A percentile compares a stretch with the other conserved stretches of the same genome.
Evolutionary conservation across 148 eudicot genomes (phyloP).

Genomic region (Beta vulgaris): DNA sequence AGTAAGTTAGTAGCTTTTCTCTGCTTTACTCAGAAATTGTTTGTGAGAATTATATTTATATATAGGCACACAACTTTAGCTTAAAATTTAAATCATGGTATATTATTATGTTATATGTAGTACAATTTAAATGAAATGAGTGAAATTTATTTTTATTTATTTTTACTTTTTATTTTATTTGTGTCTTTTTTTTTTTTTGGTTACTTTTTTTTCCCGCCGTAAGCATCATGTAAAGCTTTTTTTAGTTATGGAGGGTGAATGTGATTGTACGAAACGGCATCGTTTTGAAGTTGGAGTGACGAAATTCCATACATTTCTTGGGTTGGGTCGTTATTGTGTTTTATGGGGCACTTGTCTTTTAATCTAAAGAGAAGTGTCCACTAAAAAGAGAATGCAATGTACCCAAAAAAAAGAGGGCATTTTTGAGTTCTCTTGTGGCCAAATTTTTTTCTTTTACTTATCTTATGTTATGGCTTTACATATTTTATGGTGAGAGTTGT

Average conservation of each 20-base stretch:
- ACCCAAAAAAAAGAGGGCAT: background rate
- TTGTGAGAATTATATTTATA: slow-evolving; percentile 15
- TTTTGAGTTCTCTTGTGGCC: slow-evolving; percentile 8
- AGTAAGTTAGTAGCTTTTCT: slow-evolving; percentile 6
- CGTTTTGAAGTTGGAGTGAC: slow-evolving; percentile 30
- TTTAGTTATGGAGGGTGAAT: slow-evolving; percentile 1
- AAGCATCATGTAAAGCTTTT: slow-evolving; percentile 22
- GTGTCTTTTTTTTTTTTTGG: background rate
- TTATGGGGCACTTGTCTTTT: slow-evolving; percentile 20
- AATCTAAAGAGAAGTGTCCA: slow-evolving; percentile 17
- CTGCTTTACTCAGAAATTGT: slow-evolving; percentile 18
- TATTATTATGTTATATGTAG: background rate
- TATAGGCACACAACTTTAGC: background rate
- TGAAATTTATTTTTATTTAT: background rate
- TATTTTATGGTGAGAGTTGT: slow-evolving; percentile 1
- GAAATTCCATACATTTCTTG: slow-evolving; percentile 15
- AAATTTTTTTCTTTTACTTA: background rate
- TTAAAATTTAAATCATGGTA: background rate
- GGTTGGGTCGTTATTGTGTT: background rate
- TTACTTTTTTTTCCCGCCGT: slow-evolving; percentile 25
- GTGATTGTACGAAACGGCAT: slow-evolving; percentile 25
- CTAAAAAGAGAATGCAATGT: slow-evolving; percentile 21
- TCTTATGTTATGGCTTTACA: background rate
- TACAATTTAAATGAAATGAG: background rate
- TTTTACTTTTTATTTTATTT: background rate